These are phyloP conservation scores for Blepharisma undulans DNA, from an alignment of 169 alveolate species.

Conservation along the genomic window DNA sequence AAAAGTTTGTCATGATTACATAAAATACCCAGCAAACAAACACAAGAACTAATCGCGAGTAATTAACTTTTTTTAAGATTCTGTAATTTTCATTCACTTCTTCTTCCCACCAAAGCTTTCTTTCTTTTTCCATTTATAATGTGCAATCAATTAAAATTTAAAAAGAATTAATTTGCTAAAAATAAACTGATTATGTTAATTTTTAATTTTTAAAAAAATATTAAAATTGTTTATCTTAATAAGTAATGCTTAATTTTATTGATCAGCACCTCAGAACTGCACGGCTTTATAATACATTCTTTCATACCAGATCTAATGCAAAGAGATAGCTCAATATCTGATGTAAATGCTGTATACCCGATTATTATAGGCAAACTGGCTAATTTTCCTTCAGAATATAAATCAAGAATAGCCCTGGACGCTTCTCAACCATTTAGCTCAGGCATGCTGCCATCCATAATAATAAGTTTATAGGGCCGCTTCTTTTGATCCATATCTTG, in stretches of 20 bases:
- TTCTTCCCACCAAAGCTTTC: neutral
- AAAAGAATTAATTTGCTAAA: neutral
- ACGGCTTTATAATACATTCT: slow-evolving; percentile 23
- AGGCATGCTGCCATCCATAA: slow-evolving; percentile 39
- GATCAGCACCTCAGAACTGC: neutral
- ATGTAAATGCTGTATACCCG: slow-evolving; percentile 29
- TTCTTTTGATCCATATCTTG: neutral
- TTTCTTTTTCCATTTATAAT: neutral
- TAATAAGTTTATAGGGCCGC: neutral
- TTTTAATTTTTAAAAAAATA: too few relatives aligned
- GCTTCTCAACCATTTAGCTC: slow-evolving; percentile 39
- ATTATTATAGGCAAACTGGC: neutral
- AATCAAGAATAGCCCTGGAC: neutral
- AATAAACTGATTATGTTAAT: neutral
- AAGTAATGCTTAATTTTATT: neutral
- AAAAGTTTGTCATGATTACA: neutral
- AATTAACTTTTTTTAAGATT: neutral
- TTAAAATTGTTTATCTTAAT: neutral
- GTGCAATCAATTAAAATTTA: too few relatives aligned
- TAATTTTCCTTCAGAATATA: neutral
- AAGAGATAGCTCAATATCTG: neutral
- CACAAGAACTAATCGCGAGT: neutral
- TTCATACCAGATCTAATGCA: slow-evolving; percentile 37
- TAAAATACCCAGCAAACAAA: neutral
- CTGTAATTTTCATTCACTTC: neutral